A percentile compares a stretch with the other conserved stretches of the same genome.
These are phyloP conservation scores for Plicaturopsis crispa DNA, from an alignment of 768 basidiomycete species.

Conservation along the genomic window DNA sequence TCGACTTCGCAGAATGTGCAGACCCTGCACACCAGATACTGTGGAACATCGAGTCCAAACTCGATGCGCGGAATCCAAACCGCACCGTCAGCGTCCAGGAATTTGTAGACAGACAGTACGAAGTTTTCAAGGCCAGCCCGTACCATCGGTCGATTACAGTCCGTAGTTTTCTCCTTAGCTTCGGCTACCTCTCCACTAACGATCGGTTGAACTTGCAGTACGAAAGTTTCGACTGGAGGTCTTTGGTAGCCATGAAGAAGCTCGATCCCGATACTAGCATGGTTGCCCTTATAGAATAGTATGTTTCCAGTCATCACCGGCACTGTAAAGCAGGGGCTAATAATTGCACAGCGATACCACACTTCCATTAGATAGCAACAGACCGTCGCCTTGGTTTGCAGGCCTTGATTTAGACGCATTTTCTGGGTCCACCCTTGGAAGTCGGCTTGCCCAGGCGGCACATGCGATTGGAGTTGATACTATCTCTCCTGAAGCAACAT, in stretches of 20 bases:
- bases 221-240: conserved; percentile 82
- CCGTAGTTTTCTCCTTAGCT: conserved; percentile 12
- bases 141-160: conserved; percentile 62
- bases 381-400: conserved; percentile 58
- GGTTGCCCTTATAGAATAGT: conserved; percentile 65
- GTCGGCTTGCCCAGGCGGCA: conserved; percentile 64
- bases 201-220: conserved; percentile 33
- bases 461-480: conserved; percentile 54
- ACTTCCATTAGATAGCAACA: conserved; percentile 33
- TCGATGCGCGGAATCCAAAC: conserved; percentile 46
- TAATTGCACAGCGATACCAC: conserved; percentile 18
- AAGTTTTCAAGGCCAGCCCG: conserved; percentile 47
- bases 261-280: conserved; percentile 49
- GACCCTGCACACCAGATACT: conserved; percentile 53
- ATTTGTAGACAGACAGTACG: conserved; percentile 58
- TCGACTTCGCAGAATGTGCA: conserved; percentile 68
- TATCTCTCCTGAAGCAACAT: conserved; percentile 51
- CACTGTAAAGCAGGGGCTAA: background rate
- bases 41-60: conserved; percentile 80
- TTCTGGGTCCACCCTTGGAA: conserved; percentile 48
- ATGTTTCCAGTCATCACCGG: conserved; percentile 14
- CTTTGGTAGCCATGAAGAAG: conserved; percentile 63
- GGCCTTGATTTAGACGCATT: conserved; percentile 59
- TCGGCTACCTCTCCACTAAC: background rate
- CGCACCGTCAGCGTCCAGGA: conserved; percentile 46